Evolutionary conservation across 495 filamentous ascomycete genomes (phyloP), one percentile per base, ranked within the genome.

Genomic region (Recurvomyces mirabilis): DNA sequence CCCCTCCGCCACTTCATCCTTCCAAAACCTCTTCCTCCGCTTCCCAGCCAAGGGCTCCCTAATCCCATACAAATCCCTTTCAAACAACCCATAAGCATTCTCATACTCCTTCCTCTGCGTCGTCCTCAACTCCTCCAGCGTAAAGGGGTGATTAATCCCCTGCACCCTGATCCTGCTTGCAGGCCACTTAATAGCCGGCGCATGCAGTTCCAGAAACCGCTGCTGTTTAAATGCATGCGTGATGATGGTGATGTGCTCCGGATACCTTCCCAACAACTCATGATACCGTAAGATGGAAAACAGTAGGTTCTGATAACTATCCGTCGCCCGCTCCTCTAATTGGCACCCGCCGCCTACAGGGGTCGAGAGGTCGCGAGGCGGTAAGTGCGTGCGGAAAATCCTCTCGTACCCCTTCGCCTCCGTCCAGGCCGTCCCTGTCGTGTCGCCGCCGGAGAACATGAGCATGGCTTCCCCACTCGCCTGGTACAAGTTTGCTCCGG

Each of bases 271-370:
- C 11, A 49, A 47, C 4, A 31, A 41, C 28, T 52, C 42, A 20
- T 54, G 50, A 47, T 60, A 66, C 1, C 45, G 37, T 17, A 62
- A 21, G 38, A 66, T 55, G 17, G 54, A 56, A 40, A 66, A 66
- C 15, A 66, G 49, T n/a, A 66, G 49, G 35, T 66, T 66, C 49
- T 66, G 63, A 32, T 47, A 65, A 28, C 58, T 61, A 39, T 66
- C 63, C 13, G 63, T 66, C 20, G 63, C 60, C 20, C 40, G 19
- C 26, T 64, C 60, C 28, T 66, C 63, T 20, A 5, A 24, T 19
- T 40, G 39, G 46, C n/a, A n/a, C n/a, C n/a, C n/a, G n/a, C n/a
- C n/a, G n/a, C n/a, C n/a, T 3, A 51, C 3, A 20, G 34, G 13
- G 12, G 15, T 21, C 17, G 17, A 7, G 34, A 15, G 34, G 2